These are phyloP conservation scores for Phlegmacium glaucopus DNA, from an alignment of 768 basidiomycete species.

Conservation along the genomic window DNA sequence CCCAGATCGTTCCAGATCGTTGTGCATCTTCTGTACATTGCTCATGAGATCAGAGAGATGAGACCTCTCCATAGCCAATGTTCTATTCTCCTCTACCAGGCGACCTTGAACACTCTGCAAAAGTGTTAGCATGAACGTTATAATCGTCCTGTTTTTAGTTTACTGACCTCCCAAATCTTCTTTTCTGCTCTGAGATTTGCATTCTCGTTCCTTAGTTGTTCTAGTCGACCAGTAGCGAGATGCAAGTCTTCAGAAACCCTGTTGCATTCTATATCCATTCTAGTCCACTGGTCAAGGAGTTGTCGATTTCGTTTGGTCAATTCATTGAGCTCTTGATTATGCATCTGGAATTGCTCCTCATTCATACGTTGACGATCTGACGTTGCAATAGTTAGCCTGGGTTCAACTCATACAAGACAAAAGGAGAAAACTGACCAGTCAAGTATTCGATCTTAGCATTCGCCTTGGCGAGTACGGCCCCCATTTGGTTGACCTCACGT, in stretches of 20 bases:
- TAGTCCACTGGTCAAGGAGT: slow-evolving; percentile 69
- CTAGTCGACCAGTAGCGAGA: slow-evolving; percentile 54
- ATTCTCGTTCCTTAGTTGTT: slow-evolving; percentile 80
- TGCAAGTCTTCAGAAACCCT: slow-evolving; percentile 67
- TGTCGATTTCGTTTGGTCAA: slow-evolving; percentile 66
- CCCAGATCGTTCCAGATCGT: slow-evolving; percentile 78
- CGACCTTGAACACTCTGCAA: slow-evolving; percentile 72
- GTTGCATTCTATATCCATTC: slow-evolving; percentile 71
- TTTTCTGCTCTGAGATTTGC: slow-evolving; percentile 92
- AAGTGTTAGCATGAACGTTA: no score
- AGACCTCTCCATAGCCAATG: slow-evolving; percentile 74
- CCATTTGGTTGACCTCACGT: slow-evolving; percentile 61
- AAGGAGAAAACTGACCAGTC: slow-evolving; percentile 47
- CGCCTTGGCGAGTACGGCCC: slow-evolving; percentile 73
- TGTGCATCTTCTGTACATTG: slow-evolving; percentile 89
- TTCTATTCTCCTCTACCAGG: slow-evolving; percentile 82
- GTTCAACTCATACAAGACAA: not conserved
- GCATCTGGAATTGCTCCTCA: slow-evolving; percentile 63
- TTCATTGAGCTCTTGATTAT: slow-evolving; percentile 63
- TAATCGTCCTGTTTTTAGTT: not conserved
- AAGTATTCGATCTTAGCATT: slow-evolving; percentile 80
- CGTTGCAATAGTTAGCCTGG: slow-evolving; percentile 3
- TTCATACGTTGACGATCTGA: slow-evolving; percentile 68
- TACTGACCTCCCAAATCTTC: slow-evolving; percentile 82
- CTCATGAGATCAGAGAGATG: slow-evolving; percentile 84